Conservation (phyloP, 1,284 basidiomycete genomes). For the Ceratobasidium sp. region DNA sequence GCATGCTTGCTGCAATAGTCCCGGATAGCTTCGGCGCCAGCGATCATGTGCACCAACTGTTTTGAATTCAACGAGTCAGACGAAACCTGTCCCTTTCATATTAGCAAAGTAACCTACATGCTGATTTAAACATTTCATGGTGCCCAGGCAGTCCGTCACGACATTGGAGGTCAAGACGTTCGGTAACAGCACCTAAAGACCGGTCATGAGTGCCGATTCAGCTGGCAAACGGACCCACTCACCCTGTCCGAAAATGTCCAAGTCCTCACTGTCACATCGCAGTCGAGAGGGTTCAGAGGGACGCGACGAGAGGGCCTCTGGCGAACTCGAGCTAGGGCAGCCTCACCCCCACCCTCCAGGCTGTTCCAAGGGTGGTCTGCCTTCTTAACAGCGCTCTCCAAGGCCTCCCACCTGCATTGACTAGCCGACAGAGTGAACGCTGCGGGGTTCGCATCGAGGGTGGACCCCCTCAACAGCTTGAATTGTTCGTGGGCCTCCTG, state of each 20-base stretch:
- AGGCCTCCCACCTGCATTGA: not conserved
- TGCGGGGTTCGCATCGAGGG: not conserved
- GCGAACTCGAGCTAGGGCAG: not conserved
- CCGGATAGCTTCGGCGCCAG: not conserved
- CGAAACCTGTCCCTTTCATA: not conserved
- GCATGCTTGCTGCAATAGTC: not conserved
- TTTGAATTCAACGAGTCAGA: not conserved
- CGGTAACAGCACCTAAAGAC: not conserved
- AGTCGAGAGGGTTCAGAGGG: not conserved
- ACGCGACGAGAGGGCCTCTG: not conserved
- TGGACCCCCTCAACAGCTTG: not conserved
- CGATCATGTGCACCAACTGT: conserved; percentile 3
- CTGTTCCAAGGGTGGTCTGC: not conserved
- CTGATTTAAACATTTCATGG: not conserved
- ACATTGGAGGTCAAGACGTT: not conserved
- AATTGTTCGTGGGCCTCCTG: not conserved
- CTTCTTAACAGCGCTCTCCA: not conserved
- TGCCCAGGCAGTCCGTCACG: not conserved
- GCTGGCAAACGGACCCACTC: not conserved
- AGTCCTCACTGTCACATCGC: too few relatives aligned
- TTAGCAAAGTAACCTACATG: not conserved
- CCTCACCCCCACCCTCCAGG: not conserved
- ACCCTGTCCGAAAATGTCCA: not conserved
- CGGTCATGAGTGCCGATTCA: not conserved
- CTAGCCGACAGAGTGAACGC: not conserved